Percentiles rank a stretch among this genome's conserved stretches.
Conservation (phyloP, 768 basidiomycete species). For the Lactifluus piperatus region DNA sequence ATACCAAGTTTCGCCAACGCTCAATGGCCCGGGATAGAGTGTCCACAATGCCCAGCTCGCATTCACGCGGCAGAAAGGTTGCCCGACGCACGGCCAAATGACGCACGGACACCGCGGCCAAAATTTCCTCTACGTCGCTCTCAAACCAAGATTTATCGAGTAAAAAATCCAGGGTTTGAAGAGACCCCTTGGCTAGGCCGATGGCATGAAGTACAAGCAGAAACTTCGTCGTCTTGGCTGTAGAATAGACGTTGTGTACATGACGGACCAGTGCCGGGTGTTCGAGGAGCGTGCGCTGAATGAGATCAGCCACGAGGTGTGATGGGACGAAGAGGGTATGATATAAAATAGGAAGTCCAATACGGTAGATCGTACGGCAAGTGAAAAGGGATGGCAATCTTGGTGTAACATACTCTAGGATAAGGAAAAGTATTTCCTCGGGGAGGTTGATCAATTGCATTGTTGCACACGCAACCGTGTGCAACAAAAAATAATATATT, state of each 20-base stretch:
- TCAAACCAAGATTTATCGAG: not conserved
- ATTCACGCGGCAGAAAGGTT: not conserved
- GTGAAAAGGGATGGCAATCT: not conserved
- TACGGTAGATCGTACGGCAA: constrained; percentile 8
- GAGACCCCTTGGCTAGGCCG: constrained; percentile 2
- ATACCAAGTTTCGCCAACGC: constrained; percentile 12
- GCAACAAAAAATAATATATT: too few species aligned
- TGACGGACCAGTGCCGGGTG: constrained; percentile 1
- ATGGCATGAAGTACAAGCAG: constrained; percentile 4
- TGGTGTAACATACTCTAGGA: not conserved
- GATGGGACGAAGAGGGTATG: not conserved
- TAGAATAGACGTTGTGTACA: constrained; percentile 7
- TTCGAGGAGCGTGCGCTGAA: not conserved
- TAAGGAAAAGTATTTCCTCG: constrained; percentile 4
- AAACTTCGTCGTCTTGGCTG: not conserved
- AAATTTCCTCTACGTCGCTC: not conserved
- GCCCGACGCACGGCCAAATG: constrained; percentile 2
- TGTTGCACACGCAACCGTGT: too few species aligned
- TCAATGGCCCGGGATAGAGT: constrained; percentile 1
- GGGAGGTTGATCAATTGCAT: constrained; percentile 8
- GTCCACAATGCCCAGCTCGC: not conserved
- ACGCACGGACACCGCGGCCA: constrained; percentile 2
- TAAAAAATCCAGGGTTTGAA: constrained; percentile 9
- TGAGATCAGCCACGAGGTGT: not conserved
- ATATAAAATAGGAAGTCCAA: constrained; percentile 11